These are phyloP conservation scores for Heterococcus sp. DNA, from an alignment of 108 stramenopile genomes.

Conservation along the genomic window DNA sequence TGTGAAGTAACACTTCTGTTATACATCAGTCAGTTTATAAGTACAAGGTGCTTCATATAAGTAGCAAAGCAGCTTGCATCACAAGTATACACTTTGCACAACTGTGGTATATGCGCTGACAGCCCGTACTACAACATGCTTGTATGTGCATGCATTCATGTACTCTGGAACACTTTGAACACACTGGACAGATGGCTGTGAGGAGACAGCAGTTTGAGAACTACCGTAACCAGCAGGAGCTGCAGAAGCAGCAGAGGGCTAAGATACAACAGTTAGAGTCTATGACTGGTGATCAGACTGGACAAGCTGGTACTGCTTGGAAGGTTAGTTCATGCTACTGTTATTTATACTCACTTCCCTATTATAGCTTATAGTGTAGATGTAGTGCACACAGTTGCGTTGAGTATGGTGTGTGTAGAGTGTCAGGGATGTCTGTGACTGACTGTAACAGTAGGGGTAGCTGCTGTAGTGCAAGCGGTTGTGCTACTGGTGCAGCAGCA, in stretches of 20 bases:
- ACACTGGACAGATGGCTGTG: not conserved
- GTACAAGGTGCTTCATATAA: not conserved
- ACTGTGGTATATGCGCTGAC: not conserved
- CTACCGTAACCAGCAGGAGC: conserved; percentile 49
- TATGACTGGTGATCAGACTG: conserved; percentile 12
- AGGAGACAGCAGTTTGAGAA: conserved; percentile 36
- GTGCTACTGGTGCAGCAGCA: too few relatives aligned
- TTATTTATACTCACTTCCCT: too few relatives aligned
- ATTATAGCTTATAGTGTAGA: too few relatives aligned
- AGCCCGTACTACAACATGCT: not conserved
- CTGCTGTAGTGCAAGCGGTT: too few relatives aligned
- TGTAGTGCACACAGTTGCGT: too few relatives aligned
- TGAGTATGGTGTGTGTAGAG: too few relatives aligned
- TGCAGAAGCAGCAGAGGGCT: conserved; percentile 10
- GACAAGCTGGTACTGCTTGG: too few relatives aligned
- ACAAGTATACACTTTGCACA: not conserved
- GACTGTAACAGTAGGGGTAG: too few relatives aligned
- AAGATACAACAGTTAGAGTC: conserved; percentile 15
- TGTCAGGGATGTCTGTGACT: too few relatives aligned
- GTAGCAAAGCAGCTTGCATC: not conserved
- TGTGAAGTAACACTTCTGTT: too few relatives aligned
- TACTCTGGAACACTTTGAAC: too few relatives aligned
- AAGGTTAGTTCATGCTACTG: too few relatives aligned
- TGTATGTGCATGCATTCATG: not conserved
- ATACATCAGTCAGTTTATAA: not conserved